Evolutionary conservation across 2,329 filamentous ascomycete species (phyloP).

Genomic region (Ampelomyces quisqualis): DNA sequence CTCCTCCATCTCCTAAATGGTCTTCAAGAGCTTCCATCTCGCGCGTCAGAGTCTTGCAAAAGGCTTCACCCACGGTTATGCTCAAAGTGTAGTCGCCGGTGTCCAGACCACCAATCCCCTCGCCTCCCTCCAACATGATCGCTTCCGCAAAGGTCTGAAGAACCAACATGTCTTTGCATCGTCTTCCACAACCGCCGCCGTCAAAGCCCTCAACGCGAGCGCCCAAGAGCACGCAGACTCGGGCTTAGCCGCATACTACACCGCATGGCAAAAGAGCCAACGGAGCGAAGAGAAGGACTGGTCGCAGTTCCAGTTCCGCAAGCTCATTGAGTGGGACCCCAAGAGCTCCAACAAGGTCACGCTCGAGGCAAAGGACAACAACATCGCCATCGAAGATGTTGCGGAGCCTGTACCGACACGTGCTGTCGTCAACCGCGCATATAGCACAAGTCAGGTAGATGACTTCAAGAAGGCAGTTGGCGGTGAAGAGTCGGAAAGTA

Average conservation of each 20-base stretch:
- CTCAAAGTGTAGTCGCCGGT: constrained; percentile 94
- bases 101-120: constrained; percentile 62
- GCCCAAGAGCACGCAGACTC: constrained; percentile 43
- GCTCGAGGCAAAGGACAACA: constrained; percentile 43
- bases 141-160: constrained; percentile 55
- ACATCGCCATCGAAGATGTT: constrained; percentile 33
- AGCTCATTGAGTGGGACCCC: constrained; percentile 84
- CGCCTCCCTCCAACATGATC: constrained; percentile 51
- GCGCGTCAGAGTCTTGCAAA: constrained; percentile 97
- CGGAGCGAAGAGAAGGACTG: constrained; percentile 75
- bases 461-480: constrained; percentile 60
- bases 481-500: constrained; percentile 50
- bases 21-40: constrained; percentile 72
- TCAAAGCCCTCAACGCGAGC: constrained; percentile 35
- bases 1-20: constrained; percentile 80
- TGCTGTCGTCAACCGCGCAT: constrained; percentile 49
- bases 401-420: constrained; percentile 31
- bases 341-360: constrained; percentile 42
- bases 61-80: constrained; percentile 96
- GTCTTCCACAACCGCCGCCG: constrained; percentile 40
- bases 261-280: constrained; percentile 81
- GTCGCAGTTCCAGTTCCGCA: constrained; percentile 87
- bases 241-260: constrained; percentile 86
- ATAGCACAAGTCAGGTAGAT: constrained; percentile 58
- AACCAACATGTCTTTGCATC: constrained; percentile 75